phyloP scores from a whole-genome alignment of 768 basidiomycete genomes.

The Kwoniella shandongensis region DNA sequence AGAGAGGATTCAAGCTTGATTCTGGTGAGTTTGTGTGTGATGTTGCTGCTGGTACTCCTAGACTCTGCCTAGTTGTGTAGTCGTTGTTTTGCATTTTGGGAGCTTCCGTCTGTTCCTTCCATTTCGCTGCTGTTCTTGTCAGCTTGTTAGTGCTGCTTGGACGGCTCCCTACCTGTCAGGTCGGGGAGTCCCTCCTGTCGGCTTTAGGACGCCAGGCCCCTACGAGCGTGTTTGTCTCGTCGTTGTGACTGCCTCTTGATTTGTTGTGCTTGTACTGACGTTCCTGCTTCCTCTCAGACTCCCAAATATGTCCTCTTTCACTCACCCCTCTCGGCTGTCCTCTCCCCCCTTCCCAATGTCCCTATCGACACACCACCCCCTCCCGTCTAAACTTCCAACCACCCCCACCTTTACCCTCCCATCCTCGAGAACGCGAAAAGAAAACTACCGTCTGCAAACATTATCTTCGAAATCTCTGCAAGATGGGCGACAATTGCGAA shows the following conservation, averaged over 20 bases:
- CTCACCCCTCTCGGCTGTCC: slow-evolving; percentile 83
- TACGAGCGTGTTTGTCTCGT: too few relatives aligned
- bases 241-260: too few relatives aligned
- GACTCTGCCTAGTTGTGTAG: too few relatives aligned
- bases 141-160: too few relatives aligned
- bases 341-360: slow-evolving; percentile 86
- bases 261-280: too few relatives aligned
- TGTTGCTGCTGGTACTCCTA: too few relatives aligned
- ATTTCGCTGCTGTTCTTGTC: too few relatives aligned
- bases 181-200: too few relatives aligned
- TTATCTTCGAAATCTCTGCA: slow-evolving; percentile 95
- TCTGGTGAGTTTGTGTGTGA: slow-evolving; percentile 72
- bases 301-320: slow-evolving; percentile 86
- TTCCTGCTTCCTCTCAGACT: slow-evolving; percentile 60
- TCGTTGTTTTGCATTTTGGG: too few relatives aligned
- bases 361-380: slow-evolving; percentile 84
- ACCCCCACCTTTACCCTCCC: slow-evolving; percentile 73
- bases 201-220: too few relatives aligned
- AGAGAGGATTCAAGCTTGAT: slow-evolving; percentile 83
- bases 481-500: slow-evolving; percentile 96
- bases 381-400: slow-evolving; percentile 87
- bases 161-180: too few relatives aligned
- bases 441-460: slow-evolving; percentile 89
- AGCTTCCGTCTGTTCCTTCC: too few relatives aligned
- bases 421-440: slow-evolving; percentile 59